Conservation (phyloP, 164 flowering plant species). For the Hamamelis virginiana region DNA sequence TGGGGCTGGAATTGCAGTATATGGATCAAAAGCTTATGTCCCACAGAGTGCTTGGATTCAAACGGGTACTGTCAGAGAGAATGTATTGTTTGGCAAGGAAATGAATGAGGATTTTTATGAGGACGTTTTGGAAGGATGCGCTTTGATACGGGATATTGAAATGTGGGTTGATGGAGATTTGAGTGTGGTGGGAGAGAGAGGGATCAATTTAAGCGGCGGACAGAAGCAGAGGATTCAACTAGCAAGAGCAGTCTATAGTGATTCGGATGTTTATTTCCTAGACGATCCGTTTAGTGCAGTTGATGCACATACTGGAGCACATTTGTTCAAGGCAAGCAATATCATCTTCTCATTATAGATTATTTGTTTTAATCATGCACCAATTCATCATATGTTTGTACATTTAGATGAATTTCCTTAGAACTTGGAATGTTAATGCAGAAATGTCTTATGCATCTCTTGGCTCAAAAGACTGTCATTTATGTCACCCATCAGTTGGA, state of each 20-base stretch:
- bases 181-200: no score
- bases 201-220: no score
- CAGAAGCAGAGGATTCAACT: no score
- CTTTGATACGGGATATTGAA: conserved; percentile 59
- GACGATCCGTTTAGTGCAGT: conserved; percentile 94
- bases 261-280: no score
- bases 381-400: neutral
- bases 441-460: conserved; percentile 56
- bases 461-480: conserved; percentile 63
- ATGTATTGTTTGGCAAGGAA: conserved; percentile 71
- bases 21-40: conserved; percentile 76
- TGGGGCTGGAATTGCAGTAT: conserved; percentile 45
- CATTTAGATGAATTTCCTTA: neutral
- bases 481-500: conserved; percentile 88
- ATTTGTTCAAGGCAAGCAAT: conserved; percentile 49
- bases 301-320: conserved; percentile 86
- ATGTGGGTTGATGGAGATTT: no score
- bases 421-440: neutral
- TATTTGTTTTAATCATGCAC: neutral
- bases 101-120: conserved; percentile 47
- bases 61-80: conserved; percentile 67
- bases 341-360: neutral
- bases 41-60: conserved; percentile 89
- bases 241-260: no score
- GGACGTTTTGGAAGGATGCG: conserved; percentile 64